phyloP scores from a whole-genome alignment of 2,329 filamentous ascomycete genomes.

The Colletotrichum ledebouriae region DNA sequence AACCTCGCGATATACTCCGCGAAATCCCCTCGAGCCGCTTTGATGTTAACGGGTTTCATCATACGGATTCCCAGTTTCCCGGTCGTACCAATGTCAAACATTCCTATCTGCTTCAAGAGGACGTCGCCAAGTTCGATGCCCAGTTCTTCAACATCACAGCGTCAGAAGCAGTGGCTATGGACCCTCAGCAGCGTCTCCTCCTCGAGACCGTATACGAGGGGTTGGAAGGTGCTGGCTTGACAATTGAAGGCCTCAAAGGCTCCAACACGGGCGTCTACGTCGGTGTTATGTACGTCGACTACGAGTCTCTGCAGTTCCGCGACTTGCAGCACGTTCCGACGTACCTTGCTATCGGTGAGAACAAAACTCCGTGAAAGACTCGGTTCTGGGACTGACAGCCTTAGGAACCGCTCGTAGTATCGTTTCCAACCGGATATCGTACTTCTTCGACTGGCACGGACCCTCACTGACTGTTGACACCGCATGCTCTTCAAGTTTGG shows the following conservation, averaged over 20 bases:
- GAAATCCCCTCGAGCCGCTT: constrained; percentile 23
- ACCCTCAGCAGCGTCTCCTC: constrained; percentile 51
- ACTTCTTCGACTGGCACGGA: constrained; percentile 56
- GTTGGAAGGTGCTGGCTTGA: constrained; percentile 51
- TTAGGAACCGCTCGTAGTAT: constrained; percentile 50
- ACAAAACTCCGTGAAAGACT: constrained; percentile 44
- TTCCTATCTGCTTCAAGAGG: constrained; percentile 44
- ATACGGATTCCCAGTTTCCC: constrained; percentile 40
- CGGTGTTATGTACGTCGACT: constrained; percentile 44
- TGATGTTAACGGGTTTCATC: constrained; percentile 7
- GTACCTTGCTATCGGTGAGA: too few species aligned
- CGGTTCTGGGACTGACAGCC: constrained; percentile 45
- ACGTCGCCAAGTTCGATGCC: constrained; percentile 45
- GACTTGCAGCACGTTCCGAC: too few species aligned
- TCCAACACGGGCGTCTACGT: constrained; percentile 51
- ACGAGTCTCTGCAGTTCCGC: too few species aligned
- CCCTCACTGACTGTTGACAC: constrained; percentile 59
- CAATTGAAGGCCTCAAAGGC: constrained; percentile 46
- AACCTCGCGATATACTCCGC: constrained; percentile 1
- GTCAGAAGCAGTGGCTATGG: constrained; percentile 51
- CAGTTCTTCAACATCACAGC: constrained; percentile 51
- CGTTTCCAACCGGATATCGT: constrained; percentile 56
- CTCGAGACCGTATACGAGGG: constrained; percentile 54
- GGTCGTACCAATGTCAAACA: constrained; percentile 45
- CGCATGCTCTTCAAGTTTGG: constrained; percentile 59